Evolutionary conservation across 257 asterid species (phyloP).

Genomic region (Jasminum sambac): DNA sequence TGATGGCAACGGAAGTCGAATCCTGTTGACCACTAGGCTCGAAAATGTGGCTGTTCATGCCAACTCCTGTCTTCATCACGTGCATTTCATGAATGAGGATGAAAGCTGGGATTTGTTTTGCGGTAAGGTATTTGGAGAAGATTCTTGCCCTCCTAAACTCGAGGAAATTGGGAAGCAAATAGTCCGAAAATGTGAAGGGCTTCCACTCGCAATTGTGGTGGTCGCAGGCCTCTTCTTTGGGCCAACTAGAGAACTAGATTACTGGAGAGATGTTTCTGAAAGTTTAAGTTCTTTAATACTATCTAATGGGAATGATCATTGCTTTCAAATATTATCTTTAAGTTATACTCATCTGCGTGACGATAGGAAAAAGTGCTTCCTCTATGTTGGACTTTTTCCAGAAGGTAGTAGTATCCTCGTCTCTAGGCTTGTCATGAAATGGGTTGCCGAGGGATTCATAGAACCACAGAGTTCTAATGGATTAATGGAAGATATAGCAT

Average conservation of each 20-base stretch:
- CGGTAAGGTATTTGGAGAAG: no score
- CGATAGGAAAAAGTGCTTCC: constrained; percentile 5
- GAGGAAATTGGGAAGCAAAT: background rate
- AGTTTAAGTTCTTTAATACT: background rate
- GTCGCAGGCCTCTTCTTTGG: background rate
- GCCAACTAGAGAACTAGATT: background rate
- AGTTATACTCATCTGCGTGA: background rate
- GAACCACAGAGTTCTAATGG: no score
- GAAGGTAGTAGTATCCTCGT: constrained; percentile 5
- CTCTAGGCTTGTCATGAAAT: constrained; percentile 3
- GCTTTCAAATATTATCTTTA: background rate
- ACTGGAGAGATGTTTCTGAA: constrained; percentile 4
- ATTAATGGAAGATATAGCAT: background rate
- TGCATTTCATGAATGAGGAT: no score
- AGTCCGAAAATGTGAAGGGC: no score
- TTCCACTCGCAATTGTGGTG: no score
- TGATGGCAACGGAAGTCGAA: no score
- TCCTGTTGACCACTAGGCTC: no score
- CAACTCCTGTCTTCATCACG: no score
- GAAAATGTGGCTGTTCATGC: no score
- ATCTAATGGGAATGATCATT: background rate
- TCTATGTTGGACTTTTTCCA: constrained; percentile 12
- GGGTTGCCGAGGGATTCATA: constrained; percentile 16
- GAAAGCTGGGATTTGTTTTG: no score
- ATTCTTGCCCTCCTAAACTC: background rate